Conservation (phyloP, 2,329 filamentous ascomycete genomes). For the Mariannaea elegans region DNA sequence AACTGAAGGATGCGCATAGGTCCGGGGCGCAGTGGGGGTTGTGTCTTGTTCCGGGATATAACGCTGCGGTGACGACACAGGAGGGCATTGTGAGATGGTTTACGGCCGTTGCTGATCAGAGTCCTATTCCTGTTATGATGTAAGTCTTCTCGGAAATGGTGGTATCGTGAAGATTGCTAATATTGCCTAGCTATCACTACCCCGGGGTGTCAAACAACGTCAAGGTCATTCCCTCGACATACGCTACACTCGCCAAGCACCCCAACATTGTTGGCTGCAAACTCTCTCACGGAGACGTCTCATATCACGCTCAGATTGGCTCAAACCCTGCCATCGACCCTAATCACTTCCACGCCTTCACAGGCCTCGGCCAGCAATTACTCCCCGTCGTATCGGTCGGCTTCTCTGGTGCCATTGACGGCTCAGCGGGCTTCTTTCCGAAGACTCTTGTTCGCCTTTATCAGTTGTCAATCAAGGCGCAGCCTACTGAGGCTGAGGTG, state of each 20-base stretch:
- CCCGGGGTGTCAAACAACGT: conserved; percentile 74
- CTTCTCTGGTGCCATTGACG: conserved; percentile 69
- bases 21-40: conserved; percentile 69
- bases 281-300: conserved; percentile 73
- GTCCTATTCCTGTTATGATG: conserved; percentile 67
- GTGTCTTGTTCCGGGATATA: conserved; percentile 68
- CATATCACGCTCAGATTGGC: conserved; percentile 69
- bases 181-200: conserved; percentile 65
- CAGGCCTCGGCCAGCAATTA: conserved; percentile 72
- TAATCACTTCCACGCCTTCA: conserved; percentile 67
- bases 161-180: background rate
- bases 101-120: conserved; percentile 64
- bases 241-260: conserved; percentile 65
- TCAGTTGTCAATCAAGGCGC: conserved; percentile 50
- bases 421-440: conserved; percentile 70
- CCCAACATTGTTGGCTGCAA: conserved; percentile 76
- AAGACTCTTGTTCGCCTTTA: conserved; percentile 68
- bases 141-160: conserved; percentile 43
- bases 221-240: conserved; percentile 65
- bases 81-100: conserved; percentile 67
- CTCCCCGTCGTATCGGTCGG: conserved; percentile 67
- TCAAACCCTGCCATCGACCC: conserved; percentile 68
- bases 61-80: conserved; percentile 62
- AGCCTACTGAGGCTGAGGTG: conserved; percentile 51
- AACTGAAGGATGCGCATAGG: conserved; percentile 63